Evolutionary conservation across 257 asterid genomes (phyloP).

Genomic region (Pogostemon cablin): DNA sequence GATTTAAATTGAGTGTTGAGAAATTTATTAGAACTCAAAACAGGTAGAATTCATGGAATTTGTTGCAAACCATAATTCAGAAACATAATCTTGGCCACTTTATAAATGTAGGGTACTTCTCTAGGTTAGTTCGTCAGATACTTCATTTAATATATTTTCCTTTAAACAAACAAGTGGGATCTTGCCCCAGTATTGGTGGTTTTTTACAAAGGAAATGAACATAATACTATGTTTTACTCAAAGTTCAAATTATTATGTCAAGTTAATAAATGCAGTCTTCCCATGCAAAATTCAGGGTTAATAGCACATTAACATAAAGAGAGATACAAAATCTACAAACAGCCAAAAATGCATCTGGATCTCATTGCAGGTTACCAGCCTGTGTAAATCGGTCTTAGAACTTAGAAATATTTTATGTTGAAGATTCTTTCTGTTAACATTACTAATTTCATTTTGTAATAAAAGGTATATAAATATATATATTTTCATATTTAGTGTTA

Average conservation of each 20-base stretch:
- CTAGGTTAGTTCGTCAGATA: background rate
- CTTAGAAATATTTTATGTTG: background rate
- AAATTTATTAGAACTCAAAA: background rate
- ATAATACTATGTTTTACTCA: background rate
- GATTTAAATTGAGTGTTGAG: background rate
- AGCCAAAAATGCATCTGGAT: constrained; percentile 15
- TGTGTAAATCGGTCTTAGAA: background rate
- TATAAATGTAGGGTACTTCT: background rate
- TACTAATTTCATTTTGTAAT: background rate
- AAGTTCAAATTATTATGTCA: background rate
- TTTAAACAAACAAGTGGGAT: background rate
- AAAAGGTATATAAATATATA: background rate
- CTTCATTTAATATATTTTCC: background rate
- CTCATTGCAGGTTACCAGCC: constrained; percentile 7
- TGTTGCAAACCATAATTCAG: background rate
- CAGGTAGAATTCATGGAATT: background rate
- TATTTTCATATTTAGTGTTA: background rate
- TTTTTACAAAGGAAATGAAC: background rate
- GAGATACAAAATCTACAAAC: background rate
- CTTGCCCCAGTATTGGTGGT: background rate
- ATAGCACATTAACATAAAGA: background rate
- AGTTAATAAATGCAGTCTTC: background rate
- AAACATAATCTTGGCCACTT: constrained; percentile 2
- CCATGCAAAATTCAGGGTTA: constrained; percentile 6
- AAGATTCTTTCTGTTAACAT: constrained; percentile 1